phyloP scores from a whole-genome alignment of 2,329 filamentous ascomycete genomes.

The Arthroderma sp. region DNA sequence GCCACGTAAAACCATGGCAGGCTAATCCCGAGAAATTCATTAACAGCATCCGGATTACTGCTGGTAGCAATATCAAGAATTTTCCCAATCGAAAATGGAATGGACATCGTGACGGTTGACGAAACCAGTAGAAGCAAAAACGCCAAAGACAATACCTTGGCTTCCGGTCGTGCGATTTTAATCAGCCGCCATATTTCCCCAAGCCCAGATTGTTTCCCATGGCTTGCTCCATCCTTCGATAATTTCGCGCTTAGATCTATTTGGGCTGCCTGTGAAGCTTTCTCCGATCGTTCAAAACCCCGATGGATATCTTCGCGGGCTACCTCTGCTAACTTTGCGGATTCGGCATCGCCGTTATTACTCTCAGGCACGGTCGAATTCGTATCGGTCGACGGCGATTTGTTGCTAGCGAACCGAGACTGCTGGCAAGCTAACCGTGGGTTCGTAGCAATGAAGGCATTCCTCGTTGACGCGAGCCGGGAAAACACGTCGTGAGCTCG shows the following conservation, averaged over 20 bases:
- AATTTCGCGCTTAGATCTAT: constrained; percentile 80
- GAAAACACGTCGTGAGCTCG: too few relatives aligned
- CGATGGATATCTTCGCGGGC: constrained; percentile 36
- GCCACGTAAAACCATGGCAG: constrained; percentile 79
- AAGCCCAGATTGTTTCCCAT: constrained; percentile 40
- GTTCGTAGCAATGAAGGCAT: too few relatives aligned
- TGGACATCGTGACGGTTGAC: constrained; percentile 85
- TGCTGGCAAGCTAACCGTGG: too few relatives aligned
- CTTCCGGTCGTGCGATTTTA: constrained; percentile 77
- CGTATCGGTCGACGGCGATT: too few relatives aligned
- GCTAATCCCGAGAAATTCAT: constrained; percentile 67
- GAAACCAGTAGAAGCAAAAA: constrained; percentile 79
- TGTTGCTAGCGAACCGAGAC: too few relatives aligned
- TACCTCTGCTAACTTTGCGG: not conserved
- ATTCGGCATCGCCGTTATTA: not conserved
- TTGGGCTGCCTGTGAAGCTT: constrained; percentile 72
- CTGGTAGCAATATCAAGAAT: constrained; percentile 87
- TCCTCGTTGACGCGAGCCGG: too few relatives aligned
- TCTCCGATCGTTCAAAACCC: constrained; percentile 63
- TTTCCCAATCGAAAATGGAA: constrained; percentile 91
- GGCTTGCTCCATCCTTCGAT: constrained; percentile 58
- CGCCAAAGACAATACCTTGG: constrained; percentile 61
- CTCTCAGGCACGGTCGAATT: too few relatives aligned
- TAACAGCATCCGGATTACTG: constrained; percentile 47
- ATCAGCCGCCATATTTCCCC: constrained; percentile 75